Evolutionary conservation across 208 protist genomes (phyloP).

Genomic region (Tritrichomonas foetus): DNA sequence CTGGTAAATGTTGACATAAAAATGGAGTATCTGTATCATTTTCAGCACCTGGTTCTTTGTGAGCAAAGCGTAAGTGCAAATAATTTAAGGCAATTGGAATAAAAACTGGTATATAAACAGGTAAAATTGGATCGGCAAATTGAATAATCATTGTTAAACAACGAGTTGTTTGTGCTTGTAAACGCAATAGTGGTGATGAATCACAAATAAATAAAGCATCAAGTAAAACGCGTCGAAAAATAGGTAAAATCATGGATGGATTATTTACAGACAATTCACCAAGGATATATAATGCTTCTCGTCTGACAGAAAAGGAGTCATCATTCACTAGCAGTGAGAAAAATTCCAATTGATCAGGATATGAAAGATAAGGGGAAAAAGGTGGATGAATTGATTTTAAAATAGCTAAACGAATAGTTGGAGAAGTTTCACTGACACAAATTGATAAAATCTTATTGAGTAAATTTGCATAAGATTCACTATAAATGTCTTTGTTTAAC

Average conservation of each 20-base stretch:
- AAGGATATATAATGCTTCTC: not conserved
- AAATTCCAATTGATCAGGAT: not conserved
- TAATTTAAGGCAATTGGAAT: not conserved
- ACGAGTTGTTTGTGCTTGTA: not conserved
- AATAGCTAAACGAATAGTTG: not conserved
- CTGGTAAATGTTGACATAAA: too few relatives aligned
- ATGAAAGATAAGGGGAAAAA: not conserved
- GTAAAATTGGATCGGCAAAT: not conserved
- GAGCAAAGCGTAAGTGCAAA: not conserved
- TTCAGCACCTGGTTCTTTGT: too few relatives aligned
- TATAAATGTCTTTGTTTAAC: not conserved
- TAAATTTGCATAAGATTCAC: not conserved
- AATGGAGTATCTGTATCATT: too few relatives aligned
- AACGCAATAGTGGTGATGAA: not conserved
- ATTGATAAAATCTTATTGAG: not conserved
- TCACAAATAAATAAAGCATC: conserved; percentile 33
- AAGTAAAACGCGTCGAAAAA: not conserved
- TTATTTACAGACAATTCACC: not conserved
- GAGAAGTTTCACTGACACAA: not conserved
- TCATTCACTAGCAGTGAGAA: conserved; percentile 4
- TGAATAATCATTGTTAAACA: not conserved
- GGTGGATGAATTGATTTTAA: not conserved
- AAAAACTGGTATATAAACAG: conserved; percentile 3
- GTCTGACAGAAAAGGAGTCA: not conserved
- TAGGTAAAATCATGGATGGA: conserved; percentile 8